Evolutionary conservation across 768 basidiomycete genomes (phyloP).

Genomic region (Suillus luteus): DNA sequence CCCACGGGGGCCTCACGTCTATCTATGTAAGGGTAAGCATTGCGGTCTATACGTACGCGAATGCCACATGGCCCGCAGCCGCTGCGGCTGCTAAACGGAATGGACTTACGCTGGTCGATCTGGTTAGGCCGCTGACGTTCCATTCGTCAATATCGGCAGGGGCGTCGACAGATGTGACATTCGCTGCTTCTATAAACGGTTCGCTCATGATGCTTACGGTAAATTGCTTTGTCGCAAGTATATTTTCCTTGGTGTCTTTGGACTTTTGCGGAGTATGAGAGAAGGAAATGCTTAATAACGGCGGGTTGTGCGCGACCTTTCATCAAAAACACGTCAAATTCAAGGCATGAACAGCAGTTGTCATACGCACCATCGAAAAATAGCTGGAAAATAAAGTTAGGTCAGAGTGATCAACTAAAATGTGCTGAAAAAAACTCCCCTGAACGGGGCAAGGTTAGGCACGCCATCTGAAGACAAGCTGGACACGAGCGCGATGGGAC

Average conservation of each 20-base stretch:
- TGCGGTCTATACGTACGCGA: slow-evolving; percentile 11
- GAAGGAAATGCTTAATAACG: slow-evolving; percentile 65
- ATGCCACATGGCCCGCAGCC: slow-evolving; percentile 15
- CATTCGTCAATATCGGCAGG: slow-evolving; percentile 58
- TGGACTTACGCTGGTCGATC: slow-evolving; percentile 50
- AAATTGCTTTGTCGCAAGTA: slow-evolving; percentile 65
- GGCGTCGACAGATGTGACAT: slow-evolving; percentile 55
- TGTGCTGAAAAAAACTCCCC: slow-evolving; percentile 37
- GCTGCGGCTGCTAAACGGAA: slow-evolving; percentile 10
- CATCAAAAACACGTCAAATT: not conserved
- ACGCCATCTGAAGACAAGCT: slow-evolving; percentile 51
- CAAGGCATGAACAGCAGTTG: not conserved
- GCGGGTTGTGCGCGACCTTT: slow-evolving; percentile 65
- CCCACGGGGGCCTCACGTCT: slow-evolving; percentile 51
- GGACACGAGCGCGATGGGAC: slow-evolving; percentile 71
- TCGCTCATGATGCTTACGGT: slow-evolving; percentile 75
- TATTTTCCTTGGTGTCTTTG: slow-evolving; percentile 69
- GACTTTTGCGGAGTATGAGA: slow-evolving; percentile 43
- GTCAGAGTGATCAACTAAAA: slow-evolving; percentile 4
- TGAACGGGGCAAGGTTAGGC: slow-evolving; percentile 69
- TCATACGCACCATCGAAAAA: slow-evolving; percentile 57
- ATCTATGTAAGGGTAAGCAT: slow-evolving; percentile 34
- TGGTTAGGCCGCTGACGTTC: slow-evolving; percentile 60
- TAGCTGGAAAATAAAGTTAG: slow-evolving; percentile 40
- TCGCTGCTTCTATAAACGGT: slow-evolving; percentile 58